Percentiles rank a stretch among this genome's conserved stretches.
Conservation (phyloP, 2,329 filamentous ascomycete species). For the Graphilbum sp. region DNA sequence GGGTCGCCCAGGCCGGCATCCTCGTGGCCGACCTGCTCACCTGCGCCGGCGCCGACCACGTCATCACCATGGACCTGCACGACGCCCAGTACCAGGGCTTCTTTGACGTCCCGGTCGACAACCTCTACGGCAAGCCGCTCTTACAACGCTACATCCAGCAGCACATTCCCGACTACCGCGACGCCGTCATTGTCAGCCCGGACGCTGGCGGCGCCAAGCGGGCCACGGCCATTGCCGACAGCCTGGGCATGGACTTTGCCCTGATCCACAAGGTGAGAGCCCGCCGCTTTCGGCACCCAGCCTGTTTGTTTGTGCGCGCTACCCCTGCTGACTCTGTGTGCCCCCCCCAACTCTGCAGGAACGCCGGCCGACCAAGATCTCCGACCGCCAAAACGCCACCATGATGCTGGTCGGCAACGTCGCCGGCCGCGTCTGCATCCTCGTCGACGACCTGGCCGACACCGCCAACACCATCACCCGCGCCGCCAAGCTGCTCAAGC, state of each 20-base stretch:
- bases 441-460: constrained; percentile 88
- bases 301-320: too few relatives aligned
- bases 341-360: constrained; percentile 12
- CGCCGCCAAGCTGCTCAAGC: constrained; percentile 91
- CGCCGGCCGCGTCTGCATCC: constrained; percentile 55
- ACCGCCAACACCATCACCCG: constrained; percentile 95
- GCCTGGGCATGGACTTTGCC: constrained; percentile 85
- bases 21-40: constrained; percentile 87
- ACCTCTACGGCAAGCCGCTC: constrained; percentile 73
- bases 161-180: constrained; percentile 68
- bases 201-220: constrained; percentile 95
- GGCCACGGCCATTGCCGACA: constrained; percentile 87
- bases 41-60: constrained; percentile 88
- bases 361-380: constrained; percentile 52
- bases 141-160: constrained; percentile 58
- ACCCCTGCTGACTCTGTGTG: too few relatives aligned
- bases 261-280: constrained; percentile 84
- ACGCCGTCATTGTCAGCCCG: constrained; percentile 85
- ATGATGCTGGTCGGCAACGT: constrained; percentile 78
- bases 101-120: constrained; percentile 97
- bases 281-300: too few relatives aligned
- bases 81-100: constrained; percentile 97
- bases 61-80: constrained; percentile 90
- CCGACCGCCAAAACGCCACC: constrained; percentile 59
- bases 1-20: constrained; percentile 94